Evolutionary conservation across 768 basidiomycete species (phyloP).

Genomic region (Daedaleopsis nitida): DNA sequence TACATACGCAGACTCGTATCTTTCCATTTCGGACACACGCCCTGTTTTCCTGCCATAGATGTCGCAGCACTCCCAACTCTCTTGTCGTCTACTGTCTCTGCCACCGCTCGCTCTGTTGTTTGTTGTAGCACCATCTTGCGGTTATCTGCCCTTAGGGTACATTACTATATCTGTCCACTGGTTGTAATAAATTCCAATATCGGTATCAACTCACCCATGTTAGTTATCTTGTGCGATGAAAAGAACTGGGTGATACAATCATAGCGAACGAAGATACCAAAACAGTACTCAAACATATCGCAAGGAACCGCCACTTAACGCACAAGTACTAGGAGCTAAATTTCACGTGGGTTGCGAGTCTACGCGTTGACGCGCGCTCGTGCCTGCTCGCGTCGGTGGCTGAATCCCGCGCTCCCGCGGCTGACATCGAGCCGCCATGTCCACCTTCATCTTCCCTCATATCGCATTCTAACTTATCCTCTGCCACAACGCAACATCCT

Average conservation of each 20-base stretch:
- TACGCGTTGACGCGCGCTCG: conserved; percentile 12
- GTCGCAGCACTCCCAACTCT: not conserved
- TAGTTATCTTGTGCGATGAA: not conserved
- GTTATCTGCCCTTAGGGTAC: not conserved
- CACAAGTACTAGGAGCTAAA: not conserved
- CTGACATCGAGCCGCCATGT: too few species aligned
- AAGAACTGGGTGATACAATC: not conserved
- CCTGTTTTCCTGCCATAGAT: not conserved
- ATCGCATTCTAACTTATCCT: not conserved
- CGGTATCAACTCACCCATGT: not conserved
- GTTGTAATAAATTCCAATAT: not conserved
- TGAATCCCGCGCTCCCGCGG: not conserved
- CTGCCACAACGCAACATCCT: not conserved
- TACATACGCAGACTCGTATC: too few species aligned
- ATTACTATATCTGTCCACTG: not conserved
- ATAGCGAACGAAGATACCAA: not conserved
- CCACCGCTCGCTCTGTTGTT: conserved; percentile 8
- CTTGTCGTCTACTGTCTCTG: conserved; percentile 2
- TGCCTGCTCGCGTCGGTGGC: conserved; percentile 16
- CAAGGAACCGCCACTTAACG: too few species aligned
- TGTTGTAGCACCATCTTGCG: conserved; percentile 18
- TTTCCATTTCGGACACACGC: too few species aligned
- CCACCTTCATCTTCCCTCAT: too few species aligned
- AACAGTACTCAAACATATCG: too few species aligned
- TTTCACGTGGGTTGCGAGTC: not conserved